Evolutionary conservation across 2,329 filamentous ascomycete genomes (phyloP).

Genomic region (Bipolaris cookei): DNA sequence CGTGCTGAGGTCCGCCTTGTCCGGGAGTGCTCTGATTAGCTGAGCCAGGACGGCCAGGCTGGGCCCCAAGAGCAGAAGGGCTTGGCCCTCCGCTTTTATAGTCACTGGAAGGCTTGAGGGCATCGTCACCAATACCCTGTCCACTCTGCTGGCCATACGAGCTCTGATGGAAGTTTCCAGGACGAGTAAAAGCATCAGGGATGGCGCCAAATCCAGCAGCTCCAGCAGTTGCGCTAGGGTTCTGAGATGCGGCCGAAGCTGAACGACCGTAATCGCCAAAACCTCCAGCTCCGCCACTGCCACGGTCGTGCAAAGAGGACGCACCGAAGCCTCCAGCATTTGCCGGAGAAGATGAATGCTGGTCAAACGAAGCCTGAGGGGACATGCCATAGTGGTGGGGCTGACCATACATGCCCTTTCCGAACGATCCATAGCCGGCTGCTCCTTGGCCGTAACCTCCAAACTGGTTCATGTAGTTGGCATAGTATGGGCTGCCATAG

Average conservation of each 20-base stretch:
- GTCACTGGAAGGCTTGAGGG: slow-evolving; percentile 64
- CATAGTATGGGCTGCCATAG: slow-evolving; percentile 68
- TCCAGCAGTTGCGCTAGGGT: slow-evolving; percentile 56
- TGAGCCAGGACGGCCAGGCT: slow-evolving; percentile 68
- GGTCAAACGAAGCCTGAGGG: slow-evolving; percentile 64
- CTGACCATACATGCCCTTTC: slow-evolving; percentile 67
- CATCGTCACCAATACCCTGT: slow-evolving; percentile 58
- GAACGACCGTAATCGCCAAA: slow-evolving; percentile 67
- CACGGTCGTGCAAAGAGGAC: slow-evolving; percentile 55
- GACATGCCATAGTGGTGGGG: slow-evolving; percentile 66
- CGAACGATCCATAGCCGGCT: slow-evolving; percentile 59
- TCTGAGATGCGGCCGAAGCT: slow-evolving; percentile 64
- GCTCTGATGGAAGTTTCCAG: slow-evolving; percentile 60
- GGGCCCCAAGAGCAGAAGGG: slow-evolving; percentile 62
- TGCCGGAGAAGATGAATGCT: slow-evolving; percentile 68
- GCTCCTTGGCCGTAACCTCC: slow-evolving; percentile 59
- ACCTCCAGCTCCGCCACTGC: slow-evolving; percentile 55
- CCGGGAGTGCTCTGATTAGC: slow-evolving; percentile 65
- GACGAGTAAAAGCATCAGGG: slow-evolving; percentile 66
- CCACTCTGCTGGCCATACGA: slow-evolving; percentile 56
- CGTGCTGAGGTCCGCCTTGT: slow-evolving; percentile 61
- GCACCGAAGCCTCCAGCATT: slow-evolving; percentile 62
- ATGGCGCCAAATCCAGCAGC: slow-evolving; percentile 60
- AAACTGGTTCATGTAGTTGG: slow-evolving; percentile 68
- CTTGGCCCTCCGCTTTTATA: slow-evolving; percentile 64